Evolutionary conservation across 352 stramenopile species (phyloP), one percentile per base, ranked within the genome.

Genomic region (Aphanomyces invadans): DNA sequence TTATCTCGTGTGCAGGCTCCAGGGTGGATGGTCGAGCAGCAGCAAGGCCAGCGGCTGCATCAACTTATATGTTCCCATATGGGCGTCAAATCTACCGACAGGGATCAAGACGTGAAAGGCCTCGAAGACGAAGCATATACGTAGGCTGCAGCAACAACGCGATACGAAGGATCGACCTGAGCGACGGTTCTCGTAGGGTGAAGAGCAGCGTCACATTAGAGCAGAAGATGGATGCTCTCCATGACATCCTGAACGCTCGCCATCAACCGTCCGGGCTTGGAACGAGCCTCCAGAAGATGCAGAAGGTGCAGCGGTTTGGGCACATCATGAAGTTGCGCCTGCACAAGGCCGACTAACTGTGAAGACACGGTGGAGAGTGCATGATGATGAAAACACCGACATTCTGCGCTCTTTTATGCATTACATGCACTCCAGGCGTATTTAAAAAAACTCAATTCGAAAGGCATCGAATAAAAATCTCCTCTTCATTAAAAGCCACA

Each of bases 41-140:
- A 85, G 5, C 79, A 88, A 59, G 81, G 77, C 2, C 68, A 73
- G 11, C 73, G 73, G 1, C 70, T 89, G 0, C 78, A 88, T 54
- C 74, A 80, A 52, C 85, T 90, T 61, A 75, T 90, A 31, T 89
- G 78, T 60, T 73, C 74, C 3, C 78, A 78, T n/a, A 77, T 90
- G 72, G 76, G 77, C 0, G 46, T 71, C 23, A 68, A 71, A 0
- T 28, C 55, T 12, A 55, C 65, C 9, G 44, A n/a, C 9, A 28
- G 36, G 17, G 29, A 57, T 10, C 65, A 73, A 2, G 69, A 69
- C 36, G 75, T 78, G 52, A 76, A 78, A 42, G 70, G 71, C 10
- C 61, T 57, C 0, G 72, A 78, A 15, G 70, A 83, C 1, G 73
- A 70, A 9, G 81, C 78, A 2, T 87, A 87, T 46, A 87, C 77